Percentiles rank a stretch among this genome's conserved stretches.
phyloP scores from a whole-genome alignment of 1,284 basidiomycete genomes.

The Ustilago cynodontis region DNA sequence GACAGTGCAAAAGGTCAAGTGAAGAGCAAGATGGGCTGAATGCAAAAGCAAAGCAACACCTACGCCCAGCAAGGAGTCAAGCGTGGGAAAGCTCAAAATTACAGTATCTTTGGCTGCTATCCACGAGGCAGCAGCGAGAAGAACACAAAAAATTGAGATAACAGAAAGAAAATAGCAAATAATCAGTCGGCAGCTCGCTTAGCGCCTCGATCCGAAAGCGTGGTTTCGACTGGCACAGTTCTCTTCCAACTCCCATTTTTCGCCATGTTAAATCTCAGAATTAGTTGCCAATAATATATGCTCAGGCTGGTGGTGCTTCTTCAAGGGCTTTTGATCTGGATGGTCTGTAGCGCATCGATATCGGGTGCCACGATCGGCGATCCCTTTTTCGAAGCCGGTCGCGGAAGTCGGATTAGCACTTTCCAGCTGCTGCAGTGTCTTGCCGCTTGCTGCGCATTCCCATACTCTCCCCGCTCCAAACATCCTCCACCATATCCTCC shows the following conservation, averaged over 20 bases:
- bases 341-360: too few relatives aligned
- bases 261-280: conserved; percentile 6
- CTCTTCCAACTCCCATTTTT: background rate
- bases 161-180: conserved; percentile 6
- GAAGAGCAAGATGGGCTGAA: background rate
- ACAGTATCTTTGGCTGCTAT: too few relatives aligned
- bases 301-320: too few relatives aligned
- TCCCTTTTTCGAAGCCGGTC: background rate
- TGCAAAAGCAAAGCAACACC: background rate
- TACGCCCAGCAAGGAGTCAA: conserved; percentile 1
- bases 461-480: background rate
- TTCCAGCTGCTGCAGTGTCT: background rate
- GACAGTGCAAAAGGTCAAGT: background rate
- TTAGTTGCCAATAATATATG: too few relatives aligned
- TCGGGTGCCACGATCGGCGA: background rate
- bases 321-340: too few relatives aligned
- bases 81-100: conserved; percentile 16
- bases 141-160: conserved; percentile 15
- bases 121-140: background rate
- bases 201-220: conserved; percentile 4
- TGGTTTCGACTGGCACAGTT: conserved; percentile 1
- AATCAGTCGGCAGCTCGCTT: conserved; percentile 5
- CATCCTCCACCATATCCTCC: background rate
- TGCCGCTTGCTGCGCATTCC: conserved; percentile 1
- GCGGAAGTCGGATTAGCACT: conserved; percentile 11